Base-by-base conservation (phyloP, 2,329 filamentous ascomycete genomes). In the Aspergillus persii region DNA sequence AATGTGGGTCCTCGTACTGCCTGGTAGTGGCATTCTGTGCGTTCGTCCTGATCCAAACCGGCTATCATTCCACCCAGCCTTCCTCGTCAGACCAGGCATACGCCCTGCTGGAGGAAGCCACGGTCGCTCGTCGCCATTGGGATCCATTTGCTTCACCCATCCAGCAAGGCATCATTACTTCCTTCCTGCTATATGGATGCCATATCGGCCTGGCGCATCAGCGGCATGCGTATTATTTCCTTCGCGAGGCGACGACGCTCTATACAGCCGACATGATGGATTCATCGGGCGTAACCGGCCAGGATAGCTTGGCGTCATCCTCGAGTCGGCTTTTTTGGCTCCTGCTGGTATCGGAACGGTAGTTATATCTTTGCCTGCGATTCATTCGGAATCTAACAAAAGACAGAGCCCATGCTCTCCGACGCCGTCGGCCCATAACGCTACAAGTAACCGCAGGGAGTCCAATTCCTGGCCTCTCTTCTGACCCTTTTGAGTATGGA, bases 221-320 rank as follows among this genome's bases (percentile, higher is more conserved):
- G 70, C 85, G 89, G 61, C 87, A 86, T 74, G 89, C 88, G 1
- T 91, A 89, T 87, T 90, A 86, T 68, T 84, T 89, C 70, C 77
- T 91, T 8, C 84, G 89, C 26, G 89, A 92, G 73, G 88, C 88
- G 15, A 87, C 87, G 1, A 91, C 89, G 9, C 77, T 91, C 67
- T 90, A 89, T 65, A 67, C 80, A 54, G 81, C 84, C 56, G 83
- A 84, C 8, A 60, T 63, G 12, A 53, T 68, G 4, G 66, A 68
- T 30, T 65, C 84, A 86, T 63, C 76, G 81, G 4, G 80, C 82
- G 15, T 5, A 1, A 27, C 18, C 41, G n/a, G 80, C 83, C 59
- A 80, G 82, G 65, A 81, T 7, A 31, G 62, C 36, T n/a, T 41
- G n/a, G 31, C 57, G 15, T 50, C 56, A 2, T 54, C 56, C 29